Percentiles rank a stretch among this genome's conserved stretches.
These are phyloP conservation scores for Begonia fuchsioides DNA, from an alignment of 306 rosid genomes.

Conservation along the genomic window DNA sequence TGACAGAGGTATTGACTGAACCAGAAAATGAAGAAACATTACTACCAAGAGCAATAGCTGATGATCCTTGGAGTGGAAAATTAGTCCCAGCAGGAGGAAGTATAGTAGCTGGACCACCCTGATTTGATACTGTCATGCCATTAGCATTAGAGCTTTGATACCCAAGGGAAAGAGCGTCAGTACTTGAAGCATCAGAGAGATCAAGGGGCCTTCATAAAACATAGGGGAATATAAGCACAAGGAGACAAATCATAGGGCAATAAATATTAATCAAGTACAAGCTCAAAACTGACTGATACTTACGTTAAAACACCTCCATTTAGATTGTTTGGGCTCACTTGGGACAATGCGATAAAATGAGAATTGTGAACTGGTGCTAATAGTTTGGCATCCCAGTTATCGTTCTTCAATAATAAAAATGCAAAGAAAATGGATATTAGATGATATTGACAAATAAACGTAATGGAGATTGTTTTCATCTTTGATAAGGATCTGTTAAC, in stretches of 20 bases:
- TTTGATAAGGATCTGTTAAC: too few relatives aligned
- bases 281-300: conserved; percentile 19
- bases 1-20: conserved; percentile 28
- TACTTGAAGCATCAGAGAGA: conserved; percentile 59
- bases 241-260: not conserved
- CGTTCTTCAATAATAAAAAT: conserved; percentile 35
- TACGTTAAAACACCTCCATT: conserved; percentile 72
- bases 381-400: conserved; percentile 62
- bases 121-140: too few relatives aligned
- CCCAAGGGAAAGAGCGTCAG: conserved; percentile 49
- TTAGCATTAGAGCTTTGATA: conserved; percentile 29
- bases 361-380: conserved; percentile 52
- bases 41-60: conserved; percentile 50
- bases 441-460: too few relatives aligned
- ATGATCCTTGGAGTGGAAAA: conserved; percentile 34
- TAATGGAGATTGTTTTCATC: too few relatives aligned
- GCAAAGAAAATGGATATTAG: conserved; percentile 1
- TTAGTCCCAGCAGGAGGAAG: conserved; percentile 45
- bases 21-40: conserved; percentile 56
- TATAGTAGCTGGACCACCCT: too few relatives aligned
- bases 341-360: conserved; percentile 48
- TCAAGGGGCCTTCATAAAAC: conserved; percentile 81
- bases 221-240: conserved; percentile 10
- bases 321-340: conserved; percentile 57
- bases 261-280: not conserved